Evolutionary conservation across 495 filamentous ascomycete genomes (phyloP), one percentile per base, ranked within the genome.

Genomic region (Talaromyces adpressus): DNA sequence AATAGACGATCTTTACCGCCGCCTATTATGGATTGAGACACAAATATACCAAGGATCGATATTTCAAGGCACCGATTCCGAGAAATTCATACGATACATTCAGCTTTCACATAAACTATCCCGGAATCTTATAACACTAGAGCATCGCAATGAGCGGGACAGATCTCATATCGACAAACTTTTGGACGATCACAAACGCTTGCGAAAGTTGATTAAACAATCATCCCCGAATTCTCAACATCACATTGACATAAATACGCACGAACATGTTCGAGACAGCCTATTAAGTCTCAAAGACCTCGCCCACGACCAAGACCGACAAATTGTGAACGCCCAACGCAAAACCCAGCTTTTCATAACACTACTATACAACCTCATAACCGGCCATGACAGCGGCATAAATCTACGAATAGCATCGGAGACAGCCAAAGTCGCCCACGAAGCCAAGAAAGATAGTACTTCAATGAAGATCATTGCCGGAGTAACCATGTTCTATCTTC

Each of bases 401-500:
- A 72, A 69, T 61, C 59, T 70, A 4, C 51, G 47, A 0, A 71
- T 75, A 34, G 71, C 72, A 3, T 59, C 66, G 12, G 64, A 69
- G 34, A 72, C 65, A 7, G 66, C 68, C 18, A 67, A 66, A 29
- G 63, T 72, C 25, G 71, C 73, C 0, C 67, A 70, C 30, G 71
- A 72, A 41, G 70, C 69, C 3, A 70, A 72, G 36, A 71, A 69
- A 23, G 74, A 78, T 59, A 73, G 71, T 57, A 57, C 66, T 4
- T 72, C 71, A 8, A 76, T 76, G 74, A 76, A 73, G 25, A 74
- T 72, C n/a, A 71, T 76, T 53, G 75, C 75, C 5, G 70, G 68
- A 1, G 67, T 78, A 2, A 76, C 75, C 3, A 72, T 75, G 70
- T 60, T 75, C 41, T 78, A 74, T 66, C 71, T 71, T 57, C 74